Evolutionary conservation across 306 rosid species (phyloP).

Genomic region (Vicia faba): DNA sequence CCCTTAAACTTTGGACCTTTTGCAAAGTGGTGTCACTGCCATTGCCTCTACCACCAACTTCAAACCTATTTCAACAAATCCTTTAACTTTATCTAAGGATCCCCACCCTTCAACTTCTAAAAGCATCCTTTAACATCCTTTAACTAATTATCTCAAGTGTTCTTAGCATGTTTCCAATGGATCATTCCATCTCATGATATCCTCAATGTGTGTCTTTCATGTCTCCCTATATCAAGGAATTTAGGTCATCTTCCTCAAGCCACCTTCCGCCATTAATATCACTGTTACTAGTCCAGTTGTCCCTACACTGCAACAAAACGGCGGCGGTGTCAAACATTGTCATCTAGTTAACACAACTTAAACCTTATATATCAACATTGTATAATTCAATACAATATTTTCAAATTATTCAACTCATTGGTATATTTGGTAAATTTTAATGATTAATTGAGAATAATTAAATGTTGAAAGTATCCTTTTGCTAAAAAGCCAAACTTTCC

Average conservation of each 20-base stretch:
- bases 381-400: constrained; percentile 1
- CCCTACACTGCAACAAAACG: background rate
- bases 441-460: constrained; percentile 5
- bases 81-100: constrained; percentile 1
- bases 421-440: background rate
- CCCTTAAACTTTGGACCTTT: constrained; percentile 3
- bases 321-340: background rate
- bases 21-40: constrained; percentile 15
- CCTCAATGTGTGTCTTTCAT: background rate
- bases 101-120: background rate
- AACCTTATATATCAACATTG: constrained; percentile 3
- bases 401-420: constrained; percentile 1
- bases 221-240: background rate
- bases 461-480: background rate
- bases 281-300: background rate
- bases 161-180: background rate
- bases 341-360: background rate
- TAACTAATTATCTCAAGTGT: constrained; percentile 5
- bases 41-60: background rate
- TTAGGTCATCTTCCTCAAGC: background rate
- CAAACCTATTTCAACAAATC: constrained; percentile 22
- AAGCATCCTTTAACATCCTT: background rate
- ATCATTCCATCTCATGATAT: background rate
- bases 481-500: background rate
- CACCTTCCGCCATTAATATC: background rate